A percentile compares a stretch with the other conserved stretches of the same genome.
phyloP scores from a whole-genome alignment of 306 rosid genomes.

The Canavalia ensiformis region DNA sequence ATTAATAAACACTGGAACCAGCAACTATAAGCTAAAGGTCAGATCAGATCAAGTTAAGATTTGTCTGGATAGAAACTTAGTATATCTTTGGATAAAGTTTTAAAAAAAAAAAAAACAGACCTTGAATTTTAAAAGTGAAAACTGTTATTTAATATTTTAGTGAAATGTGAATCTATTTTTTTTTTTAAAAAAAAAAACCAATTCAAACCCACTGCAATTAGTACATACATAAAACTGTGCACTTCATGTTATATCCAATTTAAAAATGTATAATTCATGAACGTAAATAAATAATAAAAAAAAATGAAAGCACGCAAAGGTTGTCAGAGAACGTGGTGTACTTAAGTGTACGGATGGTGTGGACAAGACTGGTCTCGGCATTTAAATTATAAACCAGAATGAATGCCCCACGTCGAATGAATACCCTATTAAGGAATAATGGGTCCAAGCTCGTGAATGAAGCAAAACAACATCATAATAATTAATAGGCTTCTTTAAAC shows the following conservation, averaged over 20 bases:
- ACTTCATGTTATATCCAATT: conserved; percentile 24
- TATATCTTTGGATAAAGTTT: too few species aligned
- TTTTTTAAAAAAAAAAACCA: too few species aligned
- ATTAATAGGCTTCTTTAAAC: too few species aligned
- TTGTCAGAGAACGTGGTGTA: conserved; percentile 69
- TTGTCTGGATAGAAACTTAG: too few species aligned
- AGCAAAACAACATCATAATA: background rate
- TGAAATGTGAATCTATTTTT: too few species aligned
- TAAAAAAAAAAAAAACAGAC: too few species aligned
- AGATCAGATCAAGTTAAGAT: too few species aligned
- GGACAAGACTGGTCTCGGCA: background rate
- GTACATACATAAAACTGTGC: background rate
- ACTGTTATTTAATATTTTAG: too few species aligned
- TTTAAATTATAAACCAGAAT: conserved; percentile 3
- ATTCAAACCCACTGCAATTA: background rate
- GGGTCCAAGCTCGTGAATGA: background rate
- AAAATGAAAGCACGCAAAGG: conserved; percentile 16
- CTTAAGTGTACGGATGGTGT: conserved; percentile 56
- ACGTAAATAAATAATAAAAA: background rate
- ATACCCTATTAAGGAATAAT: conserved; percentile 29
- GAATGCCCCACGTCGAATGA: conserved; percentile 15
- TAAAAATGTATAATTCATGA: conserved; percentile 22
- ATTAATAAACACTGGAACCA: too few species aligned
- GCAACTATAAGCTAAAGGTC: too few species aligned
- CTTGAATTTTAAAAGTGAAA: too few species aligned